Evolutionary conservation across 345 rosid genomes (phyloP).

Genomic region (Triadica sebifera): DNA sequence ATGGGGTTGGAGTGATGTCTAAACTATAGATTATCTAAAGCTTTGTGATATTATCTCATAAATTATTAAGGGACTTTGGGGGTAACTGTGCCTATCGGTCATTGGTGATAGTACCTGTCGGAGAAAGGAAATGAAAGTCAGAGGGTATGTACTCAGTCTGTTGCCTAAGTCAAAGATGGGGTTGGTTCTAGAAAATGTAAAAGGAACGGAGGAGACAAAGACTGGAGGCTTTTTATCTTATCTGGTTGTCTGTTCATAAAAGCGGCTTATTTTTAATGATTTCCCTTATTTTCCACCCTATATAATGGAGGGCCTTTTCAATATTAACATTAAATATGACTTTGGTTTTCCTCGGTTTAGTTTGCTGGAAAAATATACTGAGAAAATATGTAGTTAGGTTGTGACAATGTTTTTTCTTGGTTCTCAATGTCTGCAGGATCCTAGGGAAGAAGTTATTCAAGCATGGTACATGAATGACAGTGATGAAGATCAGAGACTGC

Average conservation of each 20-base stretch:
- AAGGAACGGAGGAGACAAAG: neutral
- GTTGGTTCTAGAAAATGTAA: neutral
- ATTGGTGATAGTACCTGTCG: neutral
- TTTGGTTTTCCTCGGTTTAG: neutral
- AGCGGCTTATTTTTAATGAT: neutral
- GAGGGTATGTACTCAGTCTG: neutral
- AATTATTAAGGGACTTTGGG: neutral
- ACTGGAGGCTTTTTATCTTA: neutral
- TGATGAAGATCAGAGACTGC: slow-evolving; percentile 80
- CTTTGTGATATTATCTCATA: neutral
- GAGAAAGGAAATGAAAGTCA: neutral
- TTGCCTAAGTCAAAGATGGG: neutral
- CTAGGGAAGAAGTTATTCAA: slow-evolving; percentile 71
- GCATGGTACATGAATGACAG: slow-evolving; percentile 97
- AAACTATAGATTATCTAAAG: too few relatives aligned
- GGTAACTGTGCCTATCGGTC: neutral
- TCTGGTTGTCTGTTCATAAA: neutral
- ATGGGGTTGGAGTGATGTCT: too few relatives aligned
- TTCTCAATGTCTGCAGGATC: slow-evolving; percentile 35
- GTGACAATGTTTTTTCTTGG: neutral
- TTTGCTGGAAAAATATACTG: neutral
- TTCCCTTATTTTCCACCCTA: neutral
- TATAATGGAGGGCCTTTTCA: neutral
- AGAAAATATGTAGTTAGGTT: neutral
- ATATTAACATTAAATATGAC: too few relatives aligned